Evolutionary conservation across 208 protist genomes (phyloP).

Genomic region (Leishmania martiniquensis): DNA sequence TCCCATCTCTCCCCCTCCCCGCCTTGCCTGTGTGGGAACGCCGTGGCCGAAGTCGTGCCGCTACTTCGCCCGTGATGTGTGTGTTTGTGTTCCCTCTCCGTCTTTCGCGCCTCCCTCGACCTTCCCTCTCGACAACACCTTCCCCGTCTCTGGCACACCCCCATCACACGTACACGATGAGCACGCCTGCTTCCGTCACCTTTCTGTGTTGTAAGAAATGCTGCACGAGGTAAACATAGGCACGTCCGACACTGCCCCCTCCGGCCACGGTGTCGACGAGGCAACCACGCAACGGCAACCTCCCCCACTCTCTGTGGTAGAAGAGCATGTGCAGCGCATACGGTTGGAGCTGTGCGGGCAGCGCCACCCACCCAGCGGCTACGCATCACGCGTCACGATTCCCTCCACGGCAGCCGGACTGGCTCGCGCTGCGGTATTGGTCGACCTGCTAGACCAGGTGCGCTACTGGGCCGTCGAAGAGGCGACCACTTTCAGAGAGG

Average conservation of each 20-base stretch:
- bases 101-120: neutral
- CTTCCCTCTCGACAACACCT: neutral
- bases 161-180: neutral
- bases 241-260: slow-evolving; percentile 20
- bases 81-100: neutral
- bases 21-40: neutral
- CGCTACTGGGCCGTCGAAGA: slow-evolving; percentile 81
- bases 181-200: neutral
- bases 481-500: slow-evolving; percentile 38
- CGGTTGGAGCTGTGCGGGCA: slow-evolving; percentile 23
- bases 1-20: neutral
- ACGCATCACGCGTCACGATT: slow-evolving; percentile 17
- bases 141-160: neutral
- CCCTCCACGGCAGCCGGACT: slow-evolving; percentile 37
- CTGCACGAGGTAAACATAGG: slow-evolving; percentile 47
- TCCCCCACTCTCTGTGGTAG: slow-evolving; percentile 24
- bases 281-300: slow-evolving; percentile 9
- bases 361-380: slow-evolving; percentile 12
- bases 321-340: slow-evolving; percentile 30
- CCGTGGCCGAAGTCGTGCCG: neutral
- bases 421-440: slow-evolving; percentile 32
- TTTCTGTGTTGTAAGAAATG: neutral
- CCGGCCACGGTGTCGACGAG: neutral
- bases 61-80: neutral
- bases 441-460: slow-evolving; percentile 66